phyloP scores from a whole-genome alignment of 2,329 filamentous ascomycete genomes.

The Chaetomiaceae sp. region DNA sequence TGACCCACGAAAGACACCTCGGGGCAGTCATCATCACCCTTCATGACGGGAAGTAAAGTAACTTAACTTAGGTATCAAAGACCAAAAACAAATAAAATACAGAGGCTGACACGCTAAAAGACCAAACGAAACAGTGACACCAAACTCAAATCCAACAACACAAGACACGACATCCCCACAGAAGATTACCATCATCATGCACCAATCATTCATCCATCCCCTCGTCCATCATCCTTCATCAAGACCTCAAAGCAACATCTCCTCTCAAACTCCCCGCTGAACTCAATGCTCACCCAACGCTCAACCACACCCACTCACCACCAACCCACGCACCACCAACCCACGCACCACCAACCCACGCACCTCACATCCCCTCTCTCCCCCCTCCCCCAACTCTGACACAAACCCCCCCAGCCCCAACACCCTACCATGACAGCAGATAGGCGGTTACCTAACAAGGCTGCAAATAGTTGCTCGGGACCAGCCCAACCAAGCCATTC shows the following conservation, averaged over 20 bases:
- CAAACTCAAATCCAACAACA: neutral
- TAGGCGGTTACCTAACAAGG: too few species aligned
- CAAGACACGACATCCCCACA: conserved; percentile 8
- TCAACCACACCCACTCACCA: neutral
- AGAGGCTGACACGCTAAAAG: conserved; percentile 2
- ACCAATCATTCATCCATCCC: neutral
- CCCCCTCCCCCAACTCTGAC: too few species aligned
- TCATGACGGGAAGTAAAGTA: too few species aligned
- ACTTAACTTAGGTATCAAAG: too few species aligned
- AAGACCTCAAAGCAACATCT: neutral
- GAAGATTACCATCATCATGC: conserved; percentile 10
- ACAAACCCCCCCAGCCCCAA: too few species aligned
- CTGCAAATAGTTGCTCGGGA: conserved; percentile 65
- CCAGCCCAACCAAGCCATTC: conserved; percentile 54
- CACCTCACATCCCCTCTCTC: too few species aligned
- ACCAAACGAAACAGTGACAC: neutral
- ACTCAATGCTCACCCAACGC: too few species aligned
- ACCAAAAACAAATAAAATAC: neutral
- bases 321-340: too few species aligned
- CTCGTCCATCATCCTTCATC: neutral
- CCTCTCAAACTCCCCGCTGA: conserved; percentile 3
- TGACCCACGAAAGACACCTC: too few species aligned
- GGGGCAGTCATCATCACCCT: too few species aligned
- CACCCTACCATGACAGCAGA: too few species aligned
- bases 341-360: too few species aligned